phyloP scores from a whole-genome alignment of 768 basidiomycete species.

The Lactarius pseudohatsudake region DNA sequence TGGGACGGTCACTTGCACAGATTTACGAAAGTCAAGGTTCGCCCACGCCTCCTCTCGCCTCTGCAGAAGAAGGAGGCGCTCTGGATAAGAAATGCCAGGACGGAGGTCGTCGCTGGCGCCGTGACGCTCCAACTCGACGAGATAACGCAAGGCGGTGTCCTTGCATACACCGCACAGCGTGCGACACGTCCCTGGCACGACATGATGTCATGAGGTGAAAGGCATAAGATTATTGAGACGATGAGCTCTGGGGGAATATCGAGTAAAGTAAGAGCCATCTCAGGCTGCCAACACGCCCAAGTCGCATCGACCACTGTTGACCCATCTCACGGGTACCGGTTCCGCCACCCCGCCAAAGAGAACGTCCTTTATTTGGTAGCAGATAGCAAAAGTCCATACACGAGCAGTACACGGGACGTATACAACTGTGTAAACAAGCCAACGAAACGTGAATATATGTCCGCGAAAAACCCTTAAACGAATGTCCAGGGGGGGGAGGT shows the following conservation, averaged over 20 bases:
- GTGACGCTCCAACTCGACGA: constrained; percentile 24
- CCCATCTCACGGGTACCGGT: not conserved
- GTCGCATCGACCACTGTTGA: not conserved
- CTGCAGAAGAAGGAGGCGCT: constrained; percentile 20
- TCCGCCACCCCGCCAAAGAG: no score
- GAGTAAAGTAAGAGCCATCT: constrained; percentile 15
- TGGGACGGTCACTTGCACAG: constrained; percentile 14
- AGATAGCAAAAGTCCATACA: not conserved
- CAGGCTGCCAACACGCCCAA: no score
- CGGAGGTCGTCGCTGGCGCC: constrained; percentile 20
- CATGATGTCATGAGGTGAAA: constrained; percentile 13
- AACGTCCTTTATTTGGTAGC: not conserved
- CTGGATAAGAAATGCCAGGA: constrained; percentile 8
- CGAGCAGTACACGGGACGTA: not conserved
- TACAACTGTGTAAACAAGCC: not conserved
- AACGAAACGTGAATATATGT: not conserved
- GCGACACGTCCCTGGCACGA: constrained; percentile 20
- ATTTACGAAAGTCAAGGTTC: constrained; percentile 12
- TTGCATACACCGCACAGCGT: constrained; percentile 6
- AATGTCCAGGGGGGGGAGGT: not conserved
- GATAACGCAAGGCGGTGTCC: constrained; percentile 16
- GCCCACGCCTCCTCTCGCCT: constrained; percentile 25
- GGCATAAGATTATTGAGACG: constrained; percentile 12
- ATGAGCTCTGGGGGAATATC: constrained; percentile 23
- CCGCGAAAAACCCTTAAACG: not conserved